Evolutionary conservation across 176 grass and related monocot genomes (phyloP).

Genomic region (Puya raimondii): DNA sequence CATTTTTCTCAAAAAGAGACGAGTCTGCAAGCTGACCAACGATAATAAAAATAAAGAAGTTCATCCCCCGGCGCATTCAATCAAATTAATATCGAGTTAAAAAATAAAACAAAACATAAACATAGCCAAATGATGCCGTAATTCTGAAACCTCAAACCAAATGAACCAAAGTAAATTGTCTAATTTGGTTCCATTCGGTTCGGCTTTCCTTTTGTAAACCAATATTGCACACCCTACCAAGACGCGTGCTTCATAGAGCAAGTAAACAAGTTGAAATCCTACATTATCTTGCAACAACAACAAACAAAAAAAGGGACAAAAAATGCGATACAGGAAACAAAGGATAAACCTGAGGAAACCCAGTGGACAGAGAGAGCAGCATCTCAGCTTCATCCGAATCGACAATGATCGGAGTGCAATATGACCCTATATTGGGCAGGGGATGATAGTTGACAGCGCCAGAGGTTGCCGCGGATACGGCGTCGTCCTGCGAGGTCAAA

Average conservation of each 20-base stretch:
- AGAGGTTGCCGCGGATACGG: slow-evolving; percentile 1
- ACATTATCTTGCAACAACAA: not conserved
- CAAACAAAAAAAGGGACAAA: slow-evolving; percentile 3
- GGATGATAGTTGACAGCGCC: too few species aligned
- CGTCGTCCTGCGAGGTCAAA: not conserved
- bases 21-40: too few species aligned
- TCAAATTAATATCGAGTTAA: not conserved
- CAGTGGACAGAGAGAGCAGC: slow-evolving; percentile 46
- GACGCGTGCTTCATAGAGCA: not conserved
- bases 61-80: too few species aligned
- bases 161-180: too few species aligned
- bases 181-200: too few species aligned
- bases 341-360: slow-evolving; percentile 38
- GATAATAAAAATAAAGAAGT: too few species aligned
- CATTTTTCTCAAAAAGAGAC: too few species aligned
- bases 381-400: slow-evolving; percentile 49
- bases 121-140: too few species aligned
- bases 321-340: slow-evolving; percentile 18
- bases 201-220: too few species aligned
- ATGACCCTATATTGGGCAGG: slow-evolving; percentile 10
- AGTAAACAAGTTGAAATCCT: not conserved
- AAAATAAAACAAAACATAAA: not conserved
- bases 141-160: too few species aligned
- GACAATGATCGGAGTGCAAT: slow-evolving; percentile 40
- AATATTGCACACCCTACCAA: not conserved